Base-by-base conservation (phyloP, 768 basidiomycete species). In the Mycena belliarum region DNA sequence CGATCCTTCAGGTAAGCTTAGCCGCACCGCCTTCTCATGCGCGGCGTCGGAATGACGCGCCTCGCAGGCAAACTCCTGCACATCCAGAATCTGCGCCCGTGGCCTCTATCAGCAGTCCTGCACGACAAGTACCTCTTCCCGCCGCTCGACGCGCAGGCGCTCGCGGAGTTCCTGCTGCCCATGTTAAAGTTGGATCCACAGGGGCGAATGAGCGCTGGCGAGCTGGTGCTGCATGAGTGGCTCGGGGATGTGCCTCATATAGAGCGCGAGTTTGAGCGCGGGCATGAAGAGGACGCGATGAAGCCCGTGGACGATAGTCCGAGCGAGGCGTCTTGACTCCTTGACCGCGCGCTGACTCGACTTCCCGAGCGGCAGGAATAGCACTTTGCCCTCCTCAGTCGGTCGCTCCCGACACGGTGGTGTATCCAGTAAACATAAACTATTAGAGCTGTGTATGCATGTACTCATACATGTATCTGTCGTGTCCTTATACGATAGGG, bases 101-200 rank as follows among this genome's bases (percentile, higher is more conserved):
- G 93, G 93, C 91, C 92, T 4, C 79, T 95, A 21, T 79, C 84
- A 0, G 73, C 85, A 7, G 92, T 95, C n/a, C 73, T 94, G 48
- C 86, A 91, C 66, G 95, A 99, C 79, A 98, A 99, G 76, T 98
- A 98, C 74, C 84, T 98, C 52, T 93, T 99, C 67, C 87, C 93
- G 2, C 81, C 82, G 45, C 74, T 81, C 6, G 93, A 95, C 44
- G 92, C 96, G 1, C 88, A 90, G 32, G 77, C 83, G 32, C 86
- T 98, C 60, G 80, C 88, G 2, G 81, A 84, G 0, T 95, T 97
- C 79, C 76, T 96, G 18, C 79, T 78, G 5, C 95, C 95, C 3
- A 97, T 98, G 96, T 79, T 99, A 8, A 79, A 89, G 26, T 82
- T 97, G 16, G 85, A 89, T 65, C 91, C 95, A 0, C 93, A 95